phyloP scores from a whole-genome alignment of 116 monocot genomes.

The Thalassia testudinum region DNA sequence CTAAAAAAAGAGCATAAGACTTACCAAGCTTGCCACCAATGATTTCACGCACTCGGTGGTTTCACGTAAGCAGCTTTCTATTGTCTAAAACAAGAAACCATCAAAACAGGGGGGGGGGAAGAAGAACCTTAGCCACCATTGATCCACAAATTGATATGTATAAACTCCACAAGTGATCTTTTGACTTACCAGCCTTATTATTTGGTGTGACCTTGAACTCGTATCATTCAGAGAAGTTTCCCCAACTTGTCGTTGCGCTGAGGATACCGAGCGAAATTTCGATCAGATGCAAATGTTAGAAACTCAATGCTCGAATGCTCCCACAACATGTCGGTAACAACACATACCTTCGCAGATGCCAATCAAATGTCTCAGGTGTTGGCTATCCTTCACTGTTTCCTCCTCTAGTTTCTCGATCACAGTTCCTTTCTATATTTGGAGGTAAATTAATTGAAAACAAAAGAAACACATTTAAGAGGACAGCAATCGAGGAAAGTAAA shows the following conservation, averaged over 20 bases:
- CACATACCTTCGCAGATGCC: conserved; percentile 79
- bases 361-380: conserved; percentile 72
- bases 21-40: conserved; percentile 81
- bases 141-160: no score
- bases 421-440: conserved; percentile 67
- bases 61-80: conserved; percentile 74
- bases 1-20: neutral
- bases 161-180: no score
- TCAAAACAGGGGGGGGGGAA: no score
- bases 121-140: no score
- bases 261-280: neutral
- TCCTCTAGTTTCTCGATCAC: conserved; percentile 86
- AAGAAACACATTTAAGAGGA: neutral
- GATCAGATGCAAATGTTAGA: neutral
- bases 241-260: conserved; percentile 93
- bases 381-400: conserved; percentile 58
- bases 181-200: conserved; percentile 73
- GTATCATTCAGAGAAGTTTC: conserved; percentile 90
- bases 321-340: neutral
- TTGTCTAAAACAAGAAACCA: conserved; percentile 40
- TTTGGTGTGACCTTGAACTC: conserved; percentile 96
- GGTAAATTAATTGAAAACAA: neutral
- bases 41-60: conserved; percentile 75
- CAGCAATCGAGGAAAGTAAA: neutral
- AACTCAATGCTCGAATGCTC: neutral